Percentiles rank a stretch among this genome's conserved stretches.
Evolutionary conservation across 2,329 filamentous ascomycete genomes (phyloP).

Genomic region (Trichoderma koningii): DNA sequence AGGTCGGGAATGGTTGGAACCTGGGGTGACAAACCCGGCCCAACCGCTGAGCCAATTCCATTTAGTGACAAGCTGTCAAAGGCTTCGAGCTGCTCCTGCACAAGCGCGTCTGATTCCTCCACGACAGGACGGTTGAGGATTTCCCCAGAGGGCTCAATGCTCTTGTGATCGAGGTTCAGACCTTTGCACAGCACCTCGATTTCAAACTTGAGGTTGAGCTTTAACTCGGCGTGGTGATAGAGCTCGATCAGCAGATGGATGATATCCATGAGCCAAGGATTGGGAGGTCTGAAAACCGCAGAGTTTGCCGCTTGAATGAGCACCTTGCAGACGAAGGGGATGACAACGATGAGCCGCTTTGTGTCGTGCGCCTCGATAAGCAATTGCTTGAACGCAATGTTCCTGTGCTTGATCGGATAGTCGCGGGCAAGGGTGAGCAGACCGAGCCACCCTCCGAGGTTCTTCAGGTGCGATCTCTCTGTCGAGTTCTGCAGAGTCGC

Average conservation of each 20-base stretch:
- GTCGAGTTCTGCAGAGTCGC: conserved; percentile 79
- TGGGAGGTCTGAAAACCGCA: conserved; percentile 88
- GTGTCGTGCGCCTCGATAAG: conserved; percentile 92
- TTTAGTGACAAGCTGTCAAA: conserved; percentile 84
- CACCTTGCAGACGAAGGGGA: conserved; percentile 97
- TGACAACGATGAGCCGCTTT: conserved; percentile 85
- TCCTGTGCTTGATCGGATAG: conserved; percentile 92
- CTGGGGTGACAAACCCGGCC: conserved; percentile 74
- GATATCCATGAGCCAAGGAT: conserved; percentile 98
- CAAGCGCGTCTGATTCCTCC: conserved; percentile 63
- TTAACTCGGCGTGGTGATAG: conserved; percentile 89
- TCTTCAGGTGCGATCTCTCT: conserved; percentile 88
- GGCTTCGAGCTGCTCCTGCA: conserved; percentile 70
- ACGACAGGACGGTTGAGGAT: conserved; percentile 74
- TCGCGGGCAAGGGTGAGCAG: conserved; percentile 90
- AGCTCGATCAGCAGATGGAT: conserved; percentile 87
- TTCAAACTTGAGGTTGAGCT: conserved; percentile 96
- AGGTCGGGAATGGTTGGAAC: conserved; percentile 83
- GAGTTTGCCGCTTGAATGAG: conserved; percentile 82
- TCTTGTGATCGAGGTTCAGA: conserved; percentile 87
- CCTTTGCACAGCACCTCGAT: conserved; percentile 97
- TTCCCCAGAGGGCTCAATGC: conserved; percentile 81
- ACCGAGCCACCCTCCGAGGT: conserved; percentile 90
- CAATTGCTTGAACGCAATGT: conserved; percentile 95
- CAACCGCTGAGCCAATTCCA: conserved; percentile 67